Base-by-base conservation (phyloP, 1,139 yeast genomes). In the Scheffersomyces illinoinensis region DNA sequence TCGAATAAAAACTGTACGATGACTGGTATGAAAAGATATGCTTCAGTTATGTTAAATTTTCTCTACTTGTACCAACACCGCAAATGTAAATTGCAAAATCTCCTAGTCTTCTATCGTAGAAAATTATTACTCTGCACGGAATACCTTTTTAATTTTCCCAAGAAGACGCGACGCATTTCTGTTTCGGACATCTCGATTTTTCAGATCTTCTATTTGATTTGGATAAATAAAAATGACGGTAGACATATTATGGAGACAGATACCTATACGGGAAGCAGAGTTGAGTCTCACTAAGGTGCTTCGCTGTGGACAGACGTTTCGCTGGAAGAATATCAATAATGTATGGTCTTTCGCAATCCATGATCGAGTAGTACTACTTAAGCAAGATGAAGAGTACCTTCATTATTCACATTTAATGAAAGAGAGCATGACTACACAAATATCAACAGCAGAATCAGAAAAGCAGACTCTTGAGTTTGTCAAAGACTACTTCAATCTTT, bases 251-350 rank as follows among this genome's bases (percentile, higher is more conserved):
- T 67, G 70, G 70, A 66, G 57, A 47, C 55, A 61, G 48, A 56
- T 67, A n/a, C 61, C 68, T 5, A 57, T 67, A 8, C 58, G 60
- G 26, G 61, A 63, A n/a, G 51, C 61, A 3, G 97, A 92, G 64
- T 76, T 92, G 1, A 75, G 82, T 47, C 72, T 93, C n/a, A 75
- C 86, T 6, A 85, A 86, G 56, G 96, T 93, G 0, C 79, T 93
- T 51, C 82, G 97, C 58, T 91, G 97, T 70, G 98, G 98, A 0
- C 98, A 93, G 72, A 87, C 96, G 0, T 90, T 90, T 66, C 74
- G 91, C 57, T 88, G 92, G 92, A 85, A 85, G 66, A 84, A 82
- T 61, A 76, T 85, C 55, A 78, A 85, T 63, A 75, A 81, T 56
- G 77, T 83, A 0, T 88, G 92, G 92, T 82, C 89, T 0, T 87